These are phyloP conservation scores for Boeremia exigua DNA, from an alignment of 2,329 filamentous ascomycete genomes.

Conservation along the genomic window DNA sequence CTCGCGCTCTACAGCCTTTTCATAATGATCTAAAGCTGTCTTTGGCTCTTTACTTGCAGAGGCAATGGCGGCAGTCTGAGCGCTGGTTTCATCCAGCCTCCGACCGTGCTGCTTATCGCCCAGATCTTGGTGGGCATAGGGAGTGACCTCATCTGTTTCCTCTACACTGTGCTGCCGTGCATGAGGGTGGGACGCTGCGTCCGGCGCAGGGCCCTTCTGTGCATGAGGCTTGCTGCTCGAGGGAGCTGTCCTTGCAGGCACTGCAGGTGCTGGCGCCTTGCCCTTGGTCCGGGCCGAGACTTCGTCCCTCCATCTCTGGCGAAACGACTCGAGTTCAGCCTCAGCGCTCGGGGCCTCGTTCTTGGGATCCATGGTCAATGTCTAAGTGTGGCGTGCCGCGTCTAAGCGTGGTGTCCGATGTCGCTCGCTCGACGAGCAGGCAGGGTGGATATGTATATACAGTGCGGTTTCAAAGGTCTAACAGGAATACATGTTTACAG, in stretches of 20 bases:
- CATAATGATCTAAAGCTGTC: constrained; percentile 90
- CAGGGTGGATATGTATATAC: constrained; percentile 12
- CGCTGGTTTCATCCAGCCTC: constrained; percentile 52
- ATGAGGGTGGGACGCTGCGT: constrained; percentile 29
- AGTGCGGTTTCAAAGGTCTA: constrained; percentile 21
- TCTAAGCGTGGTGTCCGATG: constrained; percentile 35
- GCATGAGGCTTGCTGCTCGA: constrained; percentile 32
- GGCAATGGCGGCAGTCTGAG: constrained; percentile 38
- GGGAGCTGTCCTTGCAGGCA: constrained; percentile 22
- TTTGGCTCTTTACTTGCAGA: constrained; percentile 59
- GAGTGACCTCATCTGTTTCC: constrained; percentile 50
- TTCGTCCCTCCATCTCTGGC: constrained; percentile 84
- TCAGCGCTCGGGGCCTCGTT: constrained; percentile 46
- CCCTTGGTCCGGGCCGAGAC: constrained; percentile 62
- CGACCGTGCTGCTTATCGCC: constrained; percentile 54
- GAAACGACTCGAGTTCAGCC: constrained; percentile 83
- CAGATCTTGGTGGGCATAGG: constrained; percentile 53
- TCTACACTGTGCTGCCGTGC: constrained; percentile 38
- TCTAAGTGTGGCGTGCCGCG: constrained; percentile 28
- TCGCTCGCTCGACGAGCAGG: constrained; percentile 27
- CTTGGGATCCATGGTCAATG: constrained; percentile 25
- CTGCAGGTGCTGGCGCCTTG: constrained; percentile 25
- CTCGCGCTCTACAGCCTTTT: constrained; percentile 89
- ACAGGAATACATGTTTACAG: constrained; percentile 29
- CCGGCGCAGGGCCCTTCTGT: constrained; percentile 34